phyloP scores from a whole-genome alignment of 2,329 filamentous ascomycete genomes.

The Aureobasidium lini region DNA sequence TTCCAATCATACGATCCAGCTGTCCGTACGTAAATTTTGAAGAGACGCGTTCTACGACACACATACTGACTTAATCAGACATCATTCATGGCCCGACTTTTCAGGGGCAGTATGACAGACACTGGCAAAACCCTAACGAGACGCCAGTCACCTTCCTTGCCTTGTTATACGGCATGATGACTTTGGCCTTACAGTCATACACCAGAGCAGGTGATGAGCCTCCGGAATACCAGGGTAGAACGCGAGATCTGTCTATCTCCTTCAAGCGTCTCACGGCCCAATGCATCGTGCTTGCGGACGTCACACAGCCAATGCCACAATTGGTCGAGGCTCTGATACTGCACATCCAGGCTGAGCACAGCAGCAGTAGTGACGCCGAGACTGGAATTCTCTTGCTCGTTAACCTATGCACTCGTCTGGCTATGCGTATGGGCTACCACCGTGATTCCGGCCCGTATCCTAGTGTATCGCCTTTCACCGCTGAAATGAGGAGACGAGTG shows the following conservation, averaged over 20 bases:
- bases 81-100: constrained; percentile 67
- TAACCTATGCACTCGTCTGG: constrained; percentile 53
- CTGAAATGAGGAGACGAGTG: constrained; percentile 58
- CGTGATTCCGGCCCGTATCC: constrained; percentile 69
- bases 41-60: background rate
- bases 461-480: constrained; percentile 64
- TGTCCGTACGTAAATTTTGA: constrained; percentile 41
- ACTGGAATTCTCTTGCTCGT: constrained; percentile 55
- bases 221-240: constrained; percentile 64
- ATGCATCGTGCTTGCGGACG: constrained; percentile 67
- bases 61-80: constrained; percentile 18
- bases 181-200: constrained; percentile 70
- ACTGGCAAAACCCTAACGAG: constrained; percentile 66
- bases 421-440: constrained; percentile 71
- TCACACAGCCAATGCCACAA: constrained; percentile 65
- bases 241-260: constrained; percentile 40
- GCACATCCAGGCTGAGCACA: constrained; percentile 69
- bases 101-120: constrained; percentile 59
- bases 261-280: constrained; percentile 70
- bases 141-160: constrained; percentile 73
- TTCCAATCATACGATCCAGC: constrained; percentile 73
- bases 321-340: constrained; percentile 73
- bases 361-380: constrained; percentile 66
- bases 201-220: constrained; percentile 74
- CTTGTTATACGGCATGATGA: constrained; percentile 67